Conservation (phyloP, 2,329 filamentous ascomycete species). For the Ascochyta clinopodiicola region DNA sequence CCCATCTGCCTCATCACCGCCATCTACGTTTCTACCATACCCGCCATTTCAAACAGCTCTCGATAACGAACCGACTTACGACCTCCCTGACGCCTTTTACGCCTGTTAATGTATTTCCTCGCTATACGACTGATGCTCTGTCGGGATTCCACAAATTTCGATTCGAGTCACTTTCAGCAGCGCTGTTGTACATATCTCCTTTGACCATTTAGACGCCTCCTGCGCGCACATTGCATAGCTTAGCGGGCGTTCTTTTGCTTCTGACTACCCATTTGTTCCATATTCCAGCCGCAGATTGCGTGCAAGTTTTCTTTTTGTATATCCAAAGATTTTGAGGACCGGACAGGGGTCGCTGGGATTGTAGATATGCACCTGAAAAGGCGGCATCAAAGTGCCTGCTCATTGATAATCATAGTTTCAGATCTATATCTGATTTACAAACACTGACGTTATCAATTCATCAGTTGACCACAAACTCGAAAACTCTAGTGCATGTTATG, state of each 20-base stretch:
- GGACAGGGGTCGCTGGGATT: conserved; percentile 4
- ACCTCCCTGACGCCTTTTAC: conserved; percentile 12
- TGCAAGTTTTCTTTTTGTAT: conserved; percentile 8
- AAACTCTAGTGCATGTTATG: not conserved
- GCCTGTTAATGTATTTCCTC: conserved; percentile 19
- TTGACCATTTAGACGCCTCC: conserved; percentile 19
- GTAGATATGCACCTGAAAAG: conserved; percentile 3
- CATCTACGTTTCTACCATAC: conserved; percentile 6
- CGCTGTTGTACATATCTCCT: conserved; percentile 34
- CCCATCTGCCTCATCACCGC: conserved; percentile 4
- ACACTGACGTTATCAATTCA: not conserved
- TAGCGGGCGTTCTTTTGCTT: conserved; percentile 43
- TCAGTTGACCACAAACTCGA: not conserved
- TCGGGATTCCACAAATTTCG: conserved; percentile 25
- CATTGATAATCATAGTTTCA: conserved; percentile 15
- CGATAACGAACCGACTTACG: conserved; percentile 32
- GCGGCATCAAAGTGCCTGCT: conserved; percentile 11
- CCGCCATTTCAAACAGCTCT: conserved; percentile 14
- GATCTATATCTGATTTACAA: conserved; percentile 3
- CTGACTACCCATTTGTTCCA: conserved; percentile 20
- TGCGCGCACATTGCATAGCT: conserved; percentile 35
- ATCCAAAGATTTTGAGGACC: conserved; percentile 14
- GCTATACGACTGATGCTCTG: conserved; percentile 20
- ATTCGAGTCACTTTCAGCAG: conserved; percentile 28
- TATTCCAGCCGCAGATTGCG: conserved; percentile 15